Evolutionary conservation across 1,284 basidiomycete genomes (phyloP).

Genomic region (Trametes polyzona): DNA sequence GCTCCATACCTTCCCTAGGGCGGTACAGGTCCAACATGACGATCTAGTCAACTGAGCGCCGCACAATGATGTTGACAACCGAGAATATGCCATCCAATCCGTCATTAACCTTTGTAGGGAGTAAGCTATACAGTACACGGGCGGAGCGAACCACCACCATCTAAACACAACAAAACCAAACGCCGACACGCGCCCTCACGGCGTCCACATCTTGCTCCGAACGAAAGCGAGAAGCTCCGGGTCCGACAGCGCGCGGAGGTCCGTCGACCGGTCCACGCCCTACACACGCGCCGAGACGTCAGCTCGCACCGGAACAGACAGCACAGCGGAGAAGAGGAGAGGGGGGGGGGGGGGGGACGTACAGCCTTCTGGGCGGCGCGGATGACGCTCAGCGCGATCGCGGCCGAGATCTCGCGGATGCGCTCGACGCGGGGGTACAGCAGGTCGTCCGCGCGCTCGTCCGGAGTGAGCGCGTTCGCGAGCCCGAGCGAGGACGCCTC

Average conservation of each 20-base stretch:
- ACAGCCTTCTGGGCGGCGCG: constrained; percentile 78
- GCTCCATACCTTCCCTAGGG: no score
- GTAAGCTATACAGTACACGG: not conserved
- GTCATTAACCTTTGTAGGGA: no score
- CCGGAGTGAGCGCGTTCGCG: constrained; percentile 72
- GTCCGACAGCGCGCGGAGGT: constrained; percentile 63
- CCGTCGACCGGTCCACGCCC: constrained; percentile 59
- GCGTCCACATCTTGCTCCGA: constrained; percentile 72
- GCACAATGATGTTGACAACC: no score
- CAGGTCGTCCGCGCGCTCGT: constrained; percentile 69
- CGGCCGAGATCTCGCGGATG: constrained; percentile 83
- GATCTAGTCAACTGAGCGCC: no score
- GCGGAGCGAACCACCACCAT: not conserved
- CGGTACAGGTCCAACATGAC: no score
- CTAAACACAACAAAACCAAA: not conserved
- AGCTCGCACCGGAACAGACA: not conserved
- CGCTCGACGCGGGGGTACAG: constrained; percentile 80
- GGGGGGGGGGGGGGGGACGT: constrained; percentile 27
- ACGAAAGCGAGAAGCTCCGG: constrained; percentile 57
- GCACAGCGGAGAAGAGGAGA: not conserved
- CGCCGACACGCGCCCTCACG: constrained; percentile 36
- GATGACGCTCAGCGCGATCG: constrained; percentile 77
- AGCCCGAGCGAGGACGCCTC: constrained; percentile 80
- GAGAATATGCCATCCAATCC: no score
- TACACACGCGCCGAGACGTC: not conserved